phyloP scores from a whole-genome alignment of 140 eudicot species.

The Bidens hawaiensis region DNA sequence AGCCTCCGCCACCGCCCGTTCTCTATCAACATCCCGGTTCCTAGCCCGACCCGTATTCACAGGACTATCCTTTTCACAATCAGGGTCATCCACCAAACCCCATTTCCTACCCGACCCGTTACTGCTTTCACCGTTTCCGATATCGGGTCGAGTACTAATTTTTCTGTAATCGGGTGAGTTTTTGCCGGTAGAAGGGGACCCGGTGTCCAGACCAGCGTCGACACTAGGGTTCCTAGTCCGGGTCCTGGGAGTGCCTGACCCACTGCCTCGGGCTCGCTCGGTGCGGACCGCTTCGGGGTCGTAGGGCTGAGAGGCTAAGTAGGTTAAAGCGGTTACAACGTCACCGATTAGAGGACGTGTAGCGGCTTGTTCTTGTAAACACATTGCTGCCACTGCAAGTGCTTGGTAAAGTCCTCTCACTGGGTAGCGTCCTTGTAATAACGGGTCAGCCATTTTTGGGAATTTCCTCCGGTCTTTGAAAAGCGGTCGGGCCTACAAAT shows the following conservation, averaged over 20 bases:
- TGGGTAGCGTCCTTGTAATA: constrained; percentile 85
- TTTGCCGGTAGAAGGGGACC: constrained; percentile 71
- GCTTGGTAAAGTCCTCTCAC: constrained; percentile 98
- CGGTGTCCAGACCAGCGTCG: constrained; percentile 53
- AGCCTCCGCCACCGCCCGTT: constrained; percentile 94
- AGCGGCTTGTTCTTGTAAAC: constrained; percentile 99
- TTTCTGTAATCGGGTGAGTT: constrained; percentile 80
- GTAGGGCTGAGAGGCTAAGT: constrained; percentile 88
- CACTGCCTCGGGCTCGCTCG: constrained; percentile 54
- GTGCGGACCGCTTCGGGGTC: constrained; percentile 65
- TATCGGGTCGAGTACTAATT: constrained; percentile 42
- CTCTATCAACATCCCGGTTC: constrained; percentile 82
- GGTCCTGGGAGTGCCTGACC: constrained; percentile 73
- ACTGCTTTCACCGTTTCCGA: constrained; percentile 53
- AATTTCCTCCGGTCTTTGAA: constrained; percentile 95
- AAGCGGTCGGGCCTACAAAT: constrained; percentile 85
- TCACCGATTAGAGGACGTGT: constrained; percentile 96
- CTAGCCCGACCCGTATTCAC: constrained; percentile 62
- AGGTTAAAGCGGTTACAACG: constrained; percentile 88
- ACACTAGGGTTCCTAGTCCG: constrained; percentile 45
- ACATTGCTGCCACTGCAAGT: constrained; percentile 99
- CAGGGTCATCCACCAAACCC: constrained; percentile 60
- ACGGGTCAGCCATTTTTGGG: constrained; percentile 96
- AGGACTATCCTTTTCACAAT: constrained; percentile 74
- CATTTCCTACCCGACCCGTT: constrained; percentile 73